Base-by-base conservation (phyloP, 2,329 filamentous ascomycete species). In the Talaromyces sp. region DNA sequence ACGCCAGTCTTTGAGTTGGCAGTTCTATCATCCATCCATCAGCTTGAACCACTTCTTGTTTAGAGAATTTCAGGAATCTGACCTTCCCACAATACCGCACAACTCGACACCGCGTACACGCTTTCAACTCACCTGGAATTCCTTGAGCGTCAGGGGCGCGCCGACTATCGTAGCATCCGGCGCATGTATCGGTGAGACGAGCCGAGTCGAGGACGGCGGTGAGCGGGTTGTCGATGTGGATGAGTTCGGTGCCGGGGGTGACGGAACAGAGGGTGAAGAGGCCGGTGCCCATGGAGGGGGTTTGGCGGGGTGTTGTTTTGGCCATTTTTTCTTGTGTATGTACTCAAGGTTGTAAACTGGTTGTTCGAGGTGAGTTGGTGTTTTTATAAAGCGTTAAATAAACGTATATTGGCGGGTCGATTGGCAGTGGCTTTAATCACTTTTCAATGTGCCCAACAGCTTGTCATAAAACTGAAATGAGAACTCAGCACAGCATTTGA, bases 21-120 rank as follows among this genome's bases (percentile, higher is more conserved):
- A 88, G 29, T 67, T 72, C 83, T 87, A 61, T 8, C 14, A 48
- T 38, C 51, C 58, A 54, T 24, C 27, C 14, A 32, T 48, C n/a
- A 35, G 19, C 9, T n/a, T n/a, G n/a, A n/a, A n/a, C n/a, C n/a
- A n/a, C n/a, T n/a, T n/a, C n/a, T n/a, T n/a, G n/a, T n/a, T n/a
- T n/a, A n/a, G n/a, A n/a, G n/a, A n/a, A n/a, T n/a, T n/a, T n/a
- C n/a, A n/a, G n/a, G n/a, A n/a, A n/a, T n/a, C n/a, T n/a, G n/a
- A n/a, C n/a, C 77, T 80, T 84, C 64, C 80, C 79, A 69, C 85
- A 88, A 68, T 87, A 88, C 64, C 77, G 81, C 2, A 85, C 80
- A 32, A 80, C 74, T 60, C 79, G 80, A 67, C 85, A 88, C 8
- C 82, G 82, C 3, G 80, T 79, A 67, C 85, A 88, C 26, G 76